These are phyloP conservation scores for Saccharomycopsis fermentans DNA, from an alignment of 805 yeast genomes.

Conservation along the genomic window DNA sequence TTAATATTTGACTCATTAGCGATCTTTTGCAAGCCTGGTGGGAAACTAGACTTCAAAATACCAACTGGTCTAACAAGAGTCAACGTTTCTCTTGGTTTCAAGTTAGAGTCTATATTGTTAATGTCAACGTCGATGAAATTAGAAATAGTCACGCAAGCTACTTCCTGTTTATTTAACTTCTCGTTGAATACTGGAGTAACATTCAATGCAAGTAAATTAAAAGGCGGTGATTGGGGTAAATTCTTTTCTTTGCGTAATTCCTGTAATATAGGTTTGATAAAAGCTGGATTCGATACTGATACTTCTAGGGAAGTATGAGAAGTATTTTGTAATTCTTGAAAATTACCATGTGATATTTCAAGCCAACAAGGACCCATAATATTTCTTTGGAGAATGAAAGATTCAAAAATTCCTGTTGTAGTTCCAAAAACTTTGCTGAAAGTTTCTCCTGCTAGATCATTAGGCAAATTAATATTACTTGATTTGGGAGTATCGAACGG, in stretches of 20 bases:
- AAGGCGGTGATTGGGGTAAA: slow-evolving; percentile 40
- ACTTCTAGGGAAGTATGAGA: slow-evolving; percentile 81
- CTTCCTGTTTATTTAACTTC: slow-evolving; percentile 71
- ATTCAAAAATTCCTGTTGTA: slow-evolving; percentile 64
- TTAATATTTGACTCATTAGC: slow-evolving; percentile 45
- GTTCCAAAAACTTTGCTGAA: slow-evolving; percentile 76
- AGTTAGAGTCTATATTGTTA: slow-evolving; percentile 58
- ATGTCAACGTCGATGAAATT: slow-evolving; percentile 60
- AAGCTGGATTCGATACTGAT: slow-evolving; percentile 39
- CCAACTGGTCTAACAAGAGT: slow-evolving; percentile 79
- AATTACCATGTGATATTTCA: slow-evolving; percentile 55
- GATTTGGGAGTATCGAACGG: slow-evolving; percentile 63
- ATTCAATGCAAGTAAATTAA: slow-evolving; percentile 64
- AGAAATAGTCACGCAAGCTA: slow-evolving; percentile 73
- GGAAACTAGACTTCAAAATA: slow-evolving; percentile 42
- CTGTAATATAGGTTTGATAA: slow-evolving; percentile 34
- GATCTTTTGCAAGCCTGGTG: slow-evolving; percentile 61
- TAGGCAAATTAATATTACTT: slow-evolving; percentile 39
- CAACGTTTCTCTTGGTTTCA: slow-evolving; percentile 48
- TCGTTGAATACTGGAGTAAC: slow-evolving; percentile 73
- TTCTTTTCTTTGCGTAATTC: slow-evolving; percentile 26
- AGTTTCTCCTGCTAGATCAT: slow-evolving; percentile 63
- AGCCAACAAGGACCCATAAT: slow-evolving; percentile 99
- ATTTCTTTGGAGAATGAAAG: slow-evolving; percentile 70
- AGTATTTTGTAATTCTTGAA: slow-evolving; percentile 45